phyloP scores from a whole-genome alignment of 768 basidiomycete genomes.

The Tulasnella sp. region DNA sequence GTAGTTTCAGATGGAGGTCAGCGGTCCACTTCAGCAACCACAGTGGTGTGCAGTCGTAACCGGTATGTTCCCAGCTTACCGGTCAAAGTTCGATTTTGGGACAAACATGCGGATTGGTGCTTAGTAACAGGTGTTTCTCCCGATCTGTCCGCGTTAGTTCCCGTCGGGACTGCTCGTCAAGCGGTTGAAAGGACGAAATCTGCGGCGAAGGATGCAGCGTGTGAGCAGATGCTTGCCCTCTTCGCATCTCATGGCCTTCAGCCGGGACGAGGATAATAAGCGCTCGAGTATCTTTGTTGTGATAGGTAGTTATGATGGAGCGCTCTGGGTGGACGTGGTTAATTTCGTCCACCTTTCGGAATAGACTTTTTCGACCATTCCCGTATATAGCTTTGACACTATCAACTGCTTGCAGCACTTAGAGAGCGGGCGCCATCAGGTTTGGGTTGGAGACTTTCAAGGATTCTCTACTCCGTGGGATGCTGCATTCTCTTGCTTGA shows the following conservation, averaged over 20 bases:
- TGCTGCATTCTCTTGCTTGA: too few relatives aligned
- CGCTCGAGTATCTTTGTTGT: too few relatives aligned
- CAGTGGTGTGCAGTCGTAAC: background rate
- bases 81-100: rapidly evolving
- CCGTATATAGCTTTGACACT: too few relatives aligned
- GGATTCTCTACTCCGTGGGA: too few relatives aligned
- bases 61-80: background rate
- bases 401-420: too few relatives aligned
- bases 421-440: too few relatives aligned
- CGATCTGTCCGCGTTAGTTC: background rate
- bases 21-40: too few relatives aligned
- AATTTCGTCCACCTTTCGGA: background rate
- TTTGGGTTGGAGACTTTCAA: too few relatives aligned
- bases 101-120: background rate
- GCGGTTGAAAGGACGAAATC: background rate
- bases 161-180: background rate
- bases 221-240: background rate
- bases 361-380: background rate
- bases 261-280: background rate
- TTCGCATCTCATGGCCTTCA: background rate
- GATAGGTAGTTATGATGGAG: too few relatives aligned
- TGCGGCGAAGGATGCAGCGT: background rate
- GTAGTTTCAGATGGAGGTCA: too few relatives aligned
- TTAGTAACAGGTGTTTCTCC: background rate
- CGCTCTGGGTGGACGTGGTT: too few relatives aligned